These are phyloP conservation scores for Starmera quercuum DNA, from an alignment of 805 yeast genomes.

Conservation along the genomic window DNA sequence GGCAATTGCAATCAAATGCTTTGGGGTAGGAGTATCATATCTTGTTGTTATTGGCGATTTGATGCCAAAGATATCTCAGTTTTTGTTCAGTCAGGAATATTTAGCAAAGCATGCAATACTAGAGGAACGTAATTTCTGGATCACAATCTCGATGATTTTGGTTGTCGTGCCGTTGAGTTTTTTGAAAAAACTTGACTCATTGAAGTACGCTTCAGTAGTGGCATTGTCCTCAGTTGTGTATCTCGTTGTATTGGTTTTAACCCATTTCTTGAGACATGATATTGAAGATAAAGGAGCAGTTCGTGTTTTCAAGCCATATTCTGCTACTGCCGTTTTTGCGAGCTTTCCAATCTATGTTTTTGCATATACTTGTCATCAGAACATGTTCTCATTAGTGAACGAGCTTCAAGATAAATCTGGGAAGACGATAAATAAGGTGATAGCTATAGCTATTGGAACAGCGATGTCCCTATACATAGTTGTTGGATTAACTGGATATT, in stretches of 20 bases:
- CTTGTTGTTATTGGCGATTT: conserved; percentile 65
- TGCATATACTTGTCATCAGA: conserved; percentile 95
- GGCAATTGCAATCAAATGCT: conserved; percentile 65
- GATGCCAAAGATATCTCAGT: conserved; percentile 49
- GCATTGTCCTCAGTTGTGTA: conserved; percentile 80
- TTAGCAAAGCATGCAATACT: conserved; percentile 17
- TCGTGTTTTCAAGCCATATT: conserved; percentile 37
- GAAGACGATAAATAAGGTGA: conserved; percentile 37
- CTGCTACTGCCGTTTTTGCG: conserved; percentile 43
- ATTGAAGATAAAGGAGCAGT: conserved; percentile 46
- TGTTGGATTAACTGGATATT: conserved; percentile 79
- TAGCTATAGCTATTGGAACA: conserved; percentile 44
- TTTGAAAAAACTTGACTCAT: conserved; percentile 67
- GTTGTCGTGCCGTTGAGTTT: conserved; percentile 52
- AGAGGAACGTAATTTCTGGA: conserved; percentile 49
- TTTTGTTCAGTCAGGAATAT: conserved; percentile 15
- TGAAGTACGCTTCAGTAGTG: conserved; percentile 77
- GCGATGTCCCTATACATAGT: conserved; percentile 57
- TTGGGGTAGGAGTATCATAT: conserved; percentile 64
- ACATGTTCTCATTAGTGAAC: conserved; percentile 83
- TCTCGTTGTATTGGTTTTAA: conserved; percentile 61
- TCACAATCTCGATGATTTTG: conserved; percentile 43
- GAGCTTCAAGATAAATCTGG: conserved; percentile 58
- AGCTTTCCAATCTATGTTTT: conserved; percentile 89
- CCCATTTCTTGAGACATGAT: conserved; percentile 59